Percentiles rank a stretch among this genome's conserved stretches.
These are phyloP conservation scores for Cavenderia fasciculata DNA, from an alignment of 78 protist genomes.

Conservation along the genomic window DNA sequence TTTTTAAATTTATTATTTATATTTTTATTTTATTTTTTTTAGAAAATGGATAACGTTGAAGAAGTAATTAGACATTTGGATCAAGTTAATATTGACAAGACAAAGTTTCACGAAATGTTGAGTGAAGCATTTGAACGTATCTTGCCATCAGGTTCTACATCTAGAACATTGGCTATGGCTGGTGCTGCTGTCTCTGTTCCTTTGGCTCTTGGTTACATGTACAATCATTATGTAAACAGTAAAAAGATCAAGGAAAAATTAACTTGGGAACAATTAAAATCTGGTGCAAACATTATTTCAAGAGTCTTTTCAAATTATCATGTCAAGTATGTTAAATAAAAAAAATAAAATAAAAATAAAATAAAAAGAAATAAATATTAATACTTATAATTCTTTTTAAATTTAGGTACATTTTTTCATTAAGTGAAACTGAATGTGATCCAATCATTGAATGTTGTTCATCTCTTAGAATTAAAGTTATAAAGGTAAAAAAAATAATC, in stretches of 20 bases:
- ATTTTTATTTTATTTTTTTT: too few relatives aligned
- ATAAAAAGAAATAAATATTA: background rate
- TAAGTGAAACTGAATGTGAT: constrained; percentile 4
- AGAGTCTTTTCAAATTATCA: constrained; percentile 12
- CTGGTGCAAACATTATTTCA: constrained; percentile 26
- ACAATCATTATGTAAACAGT: background rate
- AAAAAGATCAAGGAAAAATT: constrained; percentile 35
- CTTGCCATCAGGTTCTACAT: too few relatives aligned
- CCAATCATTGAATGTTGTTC: background rate
- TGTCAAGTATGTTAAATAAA: background rate
- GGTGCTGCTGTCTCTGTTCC: constrained; percentile 14
- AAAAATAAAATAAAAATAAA: background rate
- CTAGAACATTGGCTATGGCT: too few relatives aligned
- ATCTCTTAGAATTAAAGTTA: background rate
- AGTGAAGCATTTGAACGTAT: too few relatives aligned
- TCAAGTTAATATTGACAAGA: too few relatives aligned
- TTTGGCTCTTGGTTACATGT: background rate
- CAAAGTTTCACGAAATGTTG: too few relatives aligned
- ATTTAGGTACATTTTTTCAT: constrained; percentile 7
- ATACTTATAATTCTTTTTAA: background rate
- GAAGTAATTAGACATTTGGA: too few relatives aligned
- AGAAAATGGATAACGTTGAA: too few relatives aligned
- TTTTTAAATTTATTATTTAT: too few relatives aligned
- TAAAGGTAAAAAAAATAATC: too few relatives aligned
- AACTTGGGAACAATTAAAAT: background rate